Conservation (phyloP, 805 yeast genomes). For the Wickerhamiella kurtzmanii region DNA sequence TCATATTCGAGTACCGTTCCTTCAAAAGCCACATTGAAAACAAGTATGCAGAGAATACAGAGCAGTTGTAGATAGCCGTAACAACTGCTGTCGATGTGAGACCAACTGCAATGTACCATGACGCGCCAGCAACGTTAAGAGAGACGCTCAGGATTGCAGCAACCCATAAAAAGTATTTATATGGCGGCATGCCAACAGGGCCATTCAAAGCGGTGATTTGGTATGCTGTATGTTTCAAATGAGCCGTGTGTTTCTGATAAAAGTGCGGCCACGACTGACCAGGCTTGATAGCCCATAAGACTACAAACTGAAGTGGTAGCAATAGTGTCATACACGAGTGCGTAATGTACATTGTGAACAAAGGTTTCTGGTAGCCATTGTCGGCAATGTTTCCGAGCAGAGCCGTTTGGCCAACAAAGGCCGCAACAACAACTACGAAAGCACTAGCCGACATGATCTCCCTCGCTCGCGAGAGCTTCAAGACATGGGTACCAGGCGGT, state of each 20-base stretch:
- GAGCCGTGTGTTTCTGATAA: slow-evolving; percentile 11
- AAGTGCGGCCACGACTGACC: slow-evolving; percentile 6
- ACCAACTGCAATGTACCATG: slow-evolving; percentile 79
- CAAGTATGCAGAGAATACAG: slow-evolving; percentile 77
- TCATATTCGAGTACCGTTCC: slow-evolving; percentile 51
- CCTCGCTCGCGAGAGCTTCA: slow-evolving; percentile 23
- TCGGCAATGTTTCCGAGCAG: slow-evolving; percentile 56
- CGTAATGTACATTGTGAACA: slow-evolving; percentile 44
- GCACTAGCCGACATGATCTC: slow-evolving; percentile 34
- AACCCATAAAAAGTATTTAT: slow-evolving; percentile 32
- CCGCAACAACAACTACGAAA: slow-evolving; percentile 35
- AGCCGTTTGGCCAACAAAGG: slow-evolving; percentile 74
- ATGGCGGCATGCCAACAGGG: slow-evolving; percentile 28
- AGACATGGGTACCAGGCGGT: background rate
- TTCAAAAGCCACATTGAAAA: slow-evolving; percentile 64
- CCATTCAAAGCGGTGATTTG: slow-evolving; percentile 3
- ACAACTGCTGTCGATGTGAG: slow-evolving; percentile 73
- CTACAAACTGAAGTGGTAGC: slow-evolving; percentile 53
- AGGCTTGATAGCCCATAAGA: slow-evolving; percentile 29
- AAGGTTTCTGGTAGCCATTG: slow-evolving; percentile 51
- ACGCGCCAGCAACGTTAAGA: slow-evolving; percentile 59
- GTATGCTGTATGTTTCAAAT: slow-evolving; percentile 12
- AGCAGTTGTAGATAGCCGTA: slow-evolving; percentile 81
- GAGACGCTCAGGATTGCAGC: slow-evolving; percentile 39
- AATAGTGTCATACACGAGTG: slow-evolving; percentile 67